Conservation (phyloP, 345 rosid species). For the Eucalyptus viminalis region DNA sequence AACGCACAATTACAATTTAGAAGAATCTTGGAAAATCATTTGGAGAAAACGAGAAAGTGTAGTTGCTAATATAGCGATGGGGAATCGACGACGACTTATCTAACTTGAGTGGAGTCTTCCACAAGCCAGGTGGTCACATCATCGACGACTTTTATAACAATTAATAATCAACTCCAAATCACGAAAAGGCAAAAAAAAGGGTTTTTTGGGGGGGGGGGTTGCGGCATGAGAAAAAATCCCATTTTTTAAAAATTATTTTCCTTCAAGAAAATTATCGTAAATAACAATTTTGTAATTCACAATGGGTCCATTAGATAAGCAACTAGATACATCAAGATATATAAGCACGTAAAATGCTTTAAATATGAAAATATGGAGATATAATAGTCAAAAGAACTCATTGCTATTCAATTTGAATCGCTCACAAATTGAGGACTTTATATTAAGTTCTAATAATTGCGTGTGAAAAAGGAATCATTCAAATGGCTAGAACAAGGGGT, state of each 20-base stretch:
- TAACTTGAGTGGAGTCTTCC: neutral
- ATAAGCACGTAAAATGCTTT: too few species aligned
- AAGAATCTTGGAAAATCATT: neutral
- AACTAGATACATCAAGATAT: fast-evolving
- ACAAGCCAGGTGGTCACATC: neutral
- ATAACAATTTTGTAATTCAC: neutral
- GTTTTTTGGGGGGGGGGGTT: neutral
- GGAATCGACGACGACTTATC: neutral
- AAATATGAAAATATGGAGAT: neutral
- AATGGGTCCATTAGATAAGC: neutral
- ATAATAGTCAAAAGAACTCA: neutral
- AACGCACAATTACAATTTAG: neutral
- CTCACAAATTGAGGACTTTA: neutral
- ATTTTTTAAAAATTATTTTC: neutral
- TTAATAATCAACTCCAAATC: neutral
- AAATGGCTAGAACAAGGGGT: neutral
- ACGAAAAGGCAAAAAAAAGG: neutral
- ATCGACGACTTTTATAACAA: neutral
- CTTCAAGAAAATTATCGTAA: neutral
- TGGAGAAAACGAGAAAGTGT: neutral
- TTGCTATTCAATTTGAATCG: neutral
- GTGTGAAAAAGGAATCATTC: neutral
- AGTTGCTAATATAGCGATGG: neutral
- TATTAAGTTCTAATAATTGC: neutral
- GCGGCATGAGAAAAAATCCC: neutral